Conservation (phyloP, 441 rosid species). For the Aleurites moluccanus region DNA sequence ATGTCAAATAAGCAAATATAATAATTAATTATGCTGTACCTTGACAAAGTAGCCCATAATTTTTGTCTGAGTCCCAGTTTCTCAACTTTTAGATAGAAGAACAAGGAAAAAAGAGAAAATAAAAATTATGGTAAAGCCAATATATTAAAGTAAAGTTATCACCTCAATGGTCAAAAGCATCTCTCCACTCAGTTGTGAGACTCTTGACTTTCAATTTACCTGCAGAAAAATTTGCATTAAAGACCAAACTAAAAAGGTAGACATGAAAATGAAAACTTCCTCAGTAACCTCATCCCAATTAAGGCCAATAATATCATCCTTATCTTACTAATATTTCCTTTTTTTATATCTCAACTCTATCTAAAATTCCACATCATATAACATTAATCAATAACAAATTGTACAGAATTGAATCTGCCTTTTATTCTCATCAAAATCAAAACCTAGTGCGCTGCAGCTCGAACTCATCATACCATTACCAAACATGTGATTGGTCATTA, state of each 20-base stretch:
- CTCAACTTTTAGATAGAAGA: constrained; percentile 15
- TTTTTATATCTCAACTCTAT: background rate
- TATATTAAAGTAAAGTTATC: constrained; percentile 15
- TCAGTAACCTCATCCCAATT: constrained; percentile 13
- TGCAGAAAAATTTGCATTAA: background rate
- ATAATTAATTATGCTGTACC: constrained; percentile 20
- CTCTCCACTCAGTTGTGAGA: constrained; percentile 40
- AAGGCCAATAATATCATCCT: constrained; percentile 27
- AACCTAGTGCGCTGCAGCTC: constrained; percentile 28
- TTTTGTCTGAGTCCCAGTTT: constrained; percentile 27
- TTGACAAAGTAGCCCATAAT: constrained; percentile 30
- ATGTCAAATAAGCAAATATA: constrained; percentile 45
- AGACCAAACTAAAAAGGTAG: background rate
- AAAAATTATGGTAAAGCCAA: constrained; percentile 23
- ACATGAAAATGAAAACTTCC: constrained; percentile 6
- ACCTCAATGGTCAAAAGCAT: constrained; percentile 43
- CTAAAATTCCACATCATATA: background rate
- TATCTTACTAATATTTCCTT: constrained; percentile 11
- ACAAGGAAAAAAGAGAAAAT: constrained; percentile 20
- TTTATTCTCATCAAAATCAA: background rate
- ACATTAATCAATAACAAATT: background rate
- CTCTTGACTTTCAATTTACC: constrained; percentile 40
- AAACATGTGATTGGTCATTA: constrained; percentile 31
- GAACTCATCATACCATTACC: constrained; percentile 12
- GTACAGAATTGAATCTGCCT: constrained; percentile 16